phyloP scores from a whole-genome alignment of 106 monocot genomes.

The Dendrobium officinale region DNA sequence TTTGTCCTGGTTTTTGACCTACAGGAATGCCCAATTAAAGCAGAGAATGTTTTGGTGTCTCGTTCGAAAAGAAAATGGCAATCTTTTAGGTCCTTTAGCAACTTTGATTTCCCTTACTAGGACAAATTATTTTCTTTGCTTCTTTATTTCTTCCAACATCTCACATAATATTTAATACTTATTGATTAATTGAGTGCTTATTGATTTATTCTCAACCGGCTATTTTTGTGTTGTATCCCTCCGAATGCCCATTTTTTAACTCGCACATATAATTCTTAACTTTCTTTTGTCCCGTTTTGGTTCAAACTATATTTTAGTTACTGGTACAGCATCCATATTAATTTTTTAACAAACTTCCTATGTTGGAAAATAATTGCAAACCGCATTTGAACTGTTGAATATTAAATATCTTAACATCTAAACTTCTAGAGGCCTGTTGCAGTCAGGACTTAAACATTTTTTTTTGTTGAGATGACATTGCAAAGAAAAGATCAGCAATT shows the following conservation, averaged over 20 bases:
- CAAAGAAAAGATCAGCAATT: background rate
- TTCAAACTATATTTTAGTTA: background rate
- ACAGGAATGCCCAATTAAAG: conserved; percentile 51
- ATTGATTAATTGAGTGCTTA: background rate
- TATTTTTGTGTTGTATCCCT: no score
- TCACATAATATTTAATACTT: background rate
- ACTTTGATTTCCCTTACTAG: background rate
- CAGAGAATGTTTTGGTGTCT: conserved; percentile 32
- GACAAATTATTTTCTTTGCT: background rate
- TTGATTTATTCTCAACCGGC: background rate
- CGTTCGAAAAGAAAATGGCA: conserved; percentile 60
- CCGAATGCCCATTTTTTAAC: background rate
- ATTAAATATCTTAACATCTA: background rate
- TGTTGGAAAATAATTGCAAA: background rate
- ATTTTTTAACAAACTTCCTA: background rate
- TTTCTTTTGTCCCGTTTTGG: background rate
- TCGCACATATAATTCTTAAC: background rate
- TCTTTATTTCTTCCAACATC: background rate
- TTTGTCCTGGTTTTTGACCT: background rate
- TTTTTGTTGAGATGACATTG: background rate
- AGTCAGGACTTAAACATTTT: background rate
- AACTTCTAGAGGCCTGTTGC: background rate
- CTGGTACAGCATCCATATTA: background rate
- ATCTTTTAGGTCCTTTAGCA: conserved; percentile 52
- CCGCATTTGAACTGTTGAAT: background rate